phyloP scores from a whole-genome alignment of 2,329 filamentous ascomycete species.

The Ilyonectria robusta region DNA sequence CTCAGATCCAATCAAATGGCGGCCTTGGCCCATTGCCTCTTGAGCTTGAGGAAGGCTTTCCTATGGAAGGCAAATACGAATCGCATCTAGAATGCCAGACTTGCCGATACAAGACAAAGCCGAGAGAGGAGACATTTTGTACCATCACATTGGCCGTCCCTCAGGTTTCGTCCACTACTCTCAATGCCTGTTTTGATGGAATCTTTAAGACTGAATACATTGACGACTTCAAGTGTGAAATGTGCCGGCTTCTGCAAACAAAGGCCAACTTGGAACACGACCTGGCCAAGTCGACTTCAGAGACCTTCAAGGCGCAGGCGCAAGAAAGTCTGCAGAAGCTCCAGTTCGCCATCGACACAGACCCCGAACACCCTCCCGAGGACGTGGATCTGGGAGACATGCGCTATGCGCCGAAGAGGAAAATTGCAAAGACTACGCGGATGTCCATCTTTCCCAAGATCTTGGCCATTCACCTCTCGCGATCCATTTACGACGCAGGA shows the following conservation, averaged over 20 bases:
- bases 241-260: slow-evolving; percentile 89
- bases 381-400: slow-evolving; percentile 82
- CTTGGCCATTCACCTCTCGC: slow-evolving; percentile 90
- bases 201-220: slow-evolving; percentile 97
- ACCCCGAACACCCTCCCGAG: slow-evolving; percentile 84
- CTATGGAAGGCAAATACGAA: slow-evolving; percentile 91
- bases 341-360: slow-evolving; percentile 77
- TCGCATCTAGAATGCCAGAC: slow-evolving; percentile 95
- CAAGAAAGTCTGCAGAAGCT: slow-evolving; percentile 75
- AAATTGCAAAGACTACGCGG: slow-evolving; percentile 88
- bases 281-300: slow-evolving; percentile 67
- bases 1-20: slow-evolving; percentile 30
- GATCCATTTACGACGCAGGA: slow-evolving; percentile 88
- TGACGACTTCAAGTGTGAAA: slow-evolving; percentile 96
- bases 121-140: slow-evolving; percentile 88
- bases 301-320: slow-evolving; percentile 65
- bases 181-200: slow-evolving; percentile 92
- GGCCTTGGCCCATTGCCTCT: slow-evolving; percentile 45
- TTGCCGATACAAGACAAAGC: slow-evolving; percentile 90
- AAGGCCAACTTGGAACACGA: slow-evolving; percentile 74
- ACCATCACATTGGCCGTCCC: slow-evolving; percentile 94
- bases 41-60: slow-evolving; percentile 81
- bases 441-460: slow-evolving; percentile 92
- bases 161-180: slow-evolving; percentile 82
- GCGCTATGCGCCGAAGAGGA: slow-evolving; percentile 82